Conservation (phyloP, 202 grass and related monocot species). For the Saccharum hybrid region DNA sequence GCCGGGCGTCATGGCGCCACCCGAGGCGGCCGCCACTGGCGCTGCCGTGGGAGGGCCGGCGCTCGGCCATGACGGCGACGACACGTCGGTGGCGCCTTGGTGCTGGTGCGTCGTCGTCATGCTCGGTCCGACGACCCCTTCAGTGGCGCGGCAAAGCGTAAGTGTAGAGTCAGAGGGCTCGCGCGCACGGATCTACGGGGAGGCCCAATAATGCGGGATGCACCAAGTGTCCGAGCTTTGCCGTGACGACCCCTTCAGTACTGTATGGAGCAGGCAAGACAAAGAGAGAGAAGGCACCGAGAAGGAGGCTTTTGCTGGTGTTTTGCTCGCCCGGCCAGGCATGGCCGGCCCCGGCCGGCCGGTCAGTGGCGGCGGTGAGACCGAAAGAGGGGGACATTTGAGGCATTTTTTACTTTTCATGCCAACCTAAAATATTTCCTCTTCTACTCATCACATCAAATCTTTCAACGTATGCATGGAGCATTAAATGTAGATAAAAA, state of each 20-base stretch:
- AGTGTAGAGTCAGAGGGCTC: no score
- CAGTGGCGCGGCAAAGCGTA: not conserved
- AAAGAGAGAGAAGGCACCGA: not conserved
- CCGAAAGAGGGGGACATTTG: not conserved
- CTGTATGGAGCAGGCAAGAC: no score
- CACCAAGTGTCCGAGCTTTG: not conserved
- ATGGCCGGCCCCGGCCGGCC: no score
- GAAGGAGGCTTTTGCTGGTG: not conserved
- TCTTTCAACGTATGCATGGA: no score
- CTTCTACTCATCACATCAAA: no score
- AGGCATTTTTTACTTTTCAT: no score
- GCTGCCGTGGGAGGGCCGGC: not conserved
- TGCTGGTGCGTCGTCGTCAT: not conserved
- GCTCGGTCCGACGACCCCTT: not conserved
- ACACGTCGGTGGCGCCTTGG: not conserved
- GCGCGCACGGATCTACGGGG: not conserved
- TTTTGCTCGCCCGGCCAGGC: not conserved
- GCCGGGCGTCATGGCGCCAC: not conserved
- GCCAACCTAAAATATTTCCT: no score
- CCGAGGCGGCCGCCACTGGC: not conserved
- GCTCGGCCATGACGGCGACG: not conserved
- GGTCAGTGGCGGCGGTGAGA: not conserved
- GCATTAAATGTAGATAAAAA: no score
- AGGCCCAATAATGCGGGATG: not conserved
- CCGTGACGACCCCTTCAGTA: not conserved